These are phyloP conservation scores for Penicillium malachiteum DNA, from an alignment of 495 filamentous ascomycete species.

Conservation along the genomic window DNA sequence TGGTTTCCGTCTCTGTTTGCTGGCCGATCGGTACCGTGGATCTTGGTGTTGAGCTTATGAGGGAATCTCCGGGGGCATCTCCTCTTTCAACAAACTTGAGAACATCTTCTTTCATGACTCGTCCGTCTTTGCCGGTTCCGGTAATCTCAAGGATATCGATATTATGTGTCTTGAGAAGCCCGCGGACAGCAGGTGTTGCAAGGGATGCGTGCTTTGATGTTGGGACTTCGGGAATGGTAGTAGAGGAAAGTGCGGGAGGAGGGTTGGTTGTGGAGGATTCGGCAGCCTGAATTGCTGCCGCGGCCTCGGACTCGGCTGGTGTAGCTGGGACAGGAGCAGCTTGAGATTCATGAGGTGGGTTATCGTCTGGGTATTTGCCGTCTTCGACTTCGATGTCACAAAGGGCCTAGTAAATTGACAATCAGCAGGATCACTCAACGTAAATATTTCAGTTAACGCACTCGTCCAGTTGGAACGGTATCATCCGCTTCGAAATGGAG, in stretches of 20 bases:
- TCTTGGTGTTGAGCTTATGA: slow-evolving; percentile 5
- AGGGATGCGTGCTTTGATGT: slow-evolving; percentile 62
- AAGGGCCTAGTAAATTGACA: slow-evolving; percentile 35
- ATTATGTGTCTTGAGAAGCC: slow-evolving; percentile 72
- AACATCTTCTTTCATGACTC: slow-evolving; percentile 94
- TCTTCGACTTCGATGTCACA: slow-evolving; percentile 59
- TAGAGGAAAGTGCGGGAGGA: neutral
- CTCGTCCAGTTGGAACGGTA: slow-evolving; percentile 89
- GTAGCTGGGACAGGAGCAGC: slow-evolving; percentile 31
- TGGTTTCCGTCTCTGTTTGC: slow-evolving; percentile 64
- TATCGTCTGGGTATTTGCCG: slow-evolving; percentile 57
- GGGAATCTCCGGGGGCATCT: slow-evolving; percentile 16
- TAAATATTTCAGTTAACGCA: slow-evolving; percentile 12
- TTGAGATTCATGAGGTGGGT: slow-evolving; percentile 35
- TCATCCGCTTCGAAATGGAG: slow-evolving; percentile 94
- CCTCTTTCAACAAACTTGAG: slow-evolving; percentile 57
- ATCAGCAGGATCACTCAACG: neutral
- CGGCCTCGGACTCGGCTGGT: slow-evolving; percentile 10
- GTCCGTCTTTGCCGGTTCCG: slow-evolving; percentile 89
- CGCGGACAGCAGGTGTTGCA: slow-evolving; percentile 91
- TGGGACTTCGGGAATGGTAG: slow-evolving; percentile 4
- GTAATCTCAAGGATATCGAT: slow-evolving; percentile 72
- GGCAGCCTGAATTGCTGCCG: slow-evolving; percentile 20
- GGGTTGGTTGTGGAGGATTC: slow-evolving; percentile 16
- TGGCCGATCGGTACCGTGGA: slow-evolving; percentile 25